Evolutionary conservation across 108 stramenopile genomes (phyloP).

Genomic region (Stephanodiscus triporus): DNA sequence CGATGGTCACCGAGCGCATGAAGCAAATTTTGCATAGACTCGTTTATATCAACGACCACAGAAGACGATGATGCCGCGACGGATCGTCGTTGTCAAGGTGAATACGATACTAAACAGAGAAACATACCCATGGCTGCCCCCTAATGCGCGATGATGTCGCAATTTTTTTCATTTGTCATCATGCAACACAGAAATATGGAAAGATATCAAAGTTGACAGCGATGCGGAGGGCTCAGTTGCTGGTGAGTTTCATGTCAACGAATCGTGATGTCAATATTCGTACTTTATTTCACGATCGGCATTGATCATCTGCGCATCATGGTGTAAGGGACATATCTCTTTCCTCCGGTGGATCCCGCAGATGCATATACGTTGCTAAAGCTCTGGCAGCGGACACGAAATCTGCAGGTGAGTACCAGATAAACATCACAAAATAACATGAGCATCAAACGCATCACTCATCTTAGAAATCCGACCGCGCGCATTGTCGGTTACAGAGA

Average conservation of each 20-base stretch:
- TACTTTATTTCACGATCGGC: neutral
- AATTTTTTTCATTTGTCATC: constrained; percentile 4
- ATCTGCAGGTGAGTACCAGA: constrained; percentile 7
- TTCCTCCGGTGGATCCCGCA: constrained; percentile 15
- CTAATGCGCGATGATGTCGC: no score
- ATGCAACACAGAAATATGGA: constrained; percentile 24
- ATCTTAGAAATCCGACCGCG: neutral
- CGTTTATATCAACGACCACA: constrained; percentile 30
- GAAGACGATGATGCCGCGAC: neutral
- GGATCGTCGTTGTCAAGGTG: constrained; percentile 12
- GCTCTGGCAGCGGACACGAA: neutral
- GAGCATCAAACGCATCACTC: neutral
- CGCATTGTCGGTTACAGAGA: neutral
- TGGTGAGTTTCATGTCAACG: constrained; percentile 15
- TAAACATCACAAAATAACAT: neutral
- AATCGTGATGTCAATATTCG: neutral
- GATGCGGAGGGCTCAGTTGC: constrained; percentile 37
- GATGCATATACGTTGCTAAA: constrained; percentile 46
- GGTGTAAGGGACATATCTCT: constrained; percentile 29
- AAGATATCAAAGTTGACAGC: constrained; percentile 32
- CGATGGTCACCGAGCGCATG: constrained; percentile 21
- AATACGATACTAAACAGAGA: neutral
- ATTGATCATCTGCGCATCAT: neutral
- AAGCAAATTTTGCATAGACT: constrained; percentile 47
- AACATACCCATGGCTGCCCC: no score